Conservation (phyloP, 768 basidiomycete genomes). For the Suillus paluster region DNA sequence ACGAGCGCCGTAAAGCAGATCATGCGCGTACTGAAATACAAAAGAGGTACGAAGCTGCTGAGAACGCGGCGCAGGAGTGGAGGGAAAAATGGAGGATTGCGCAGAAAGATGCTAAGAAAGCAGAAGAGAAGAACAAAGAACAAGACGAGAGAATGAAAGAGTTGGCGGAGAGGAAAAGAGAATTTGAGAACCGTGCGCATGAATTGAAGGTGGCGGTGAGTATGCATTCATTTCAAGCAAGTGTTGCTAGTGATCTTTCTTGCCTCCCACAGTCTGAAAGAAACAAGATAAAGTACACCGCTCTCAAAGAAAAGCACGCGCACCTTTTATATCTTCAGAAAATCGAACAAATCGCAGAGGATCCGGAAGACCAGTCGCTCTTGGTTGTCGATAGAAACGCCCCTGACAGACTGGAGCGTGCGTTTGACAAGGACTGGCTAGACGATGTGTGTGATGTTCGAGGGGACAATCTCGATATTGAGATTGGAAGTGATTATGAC, state of each 20-base stretch:
- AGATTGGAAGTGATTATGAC: conserved; percentile 18
- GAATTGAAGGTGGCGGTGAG: conserved; percentile 28
- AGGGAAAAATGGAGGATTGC: background rate
- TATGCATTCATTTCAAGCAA: background rate
- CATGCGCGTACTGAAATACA: background rate
- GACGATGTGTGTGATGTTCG: conserved; percentile 32
- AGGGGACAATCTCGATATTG: conserved; percentile 25
- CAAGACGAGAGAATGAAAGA: background rate
- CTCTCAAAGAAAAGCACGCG: conserved; percentile 18
- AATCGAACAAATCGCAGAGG: background rate
- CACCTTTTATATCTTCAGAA: conserved; percentile 10
- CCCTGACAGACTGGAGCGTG: conserved; percentile 23
- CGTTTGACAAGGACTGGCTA: conserved; percentile 27
- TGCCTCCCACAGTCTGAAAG: conserved; percentile 20
- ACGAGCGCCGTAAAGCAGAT: background rate
- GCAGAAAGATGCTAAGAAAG: background rate
- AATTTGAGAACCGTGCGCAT: conserved; percentile 26
- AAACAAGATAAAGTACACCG: conserved; percentile 32
- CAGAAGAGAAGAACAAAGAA: background rate
- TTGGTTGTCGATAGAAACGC: conserved; percentile 33
- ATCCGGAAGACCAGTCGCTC: conserved; percentile 31
- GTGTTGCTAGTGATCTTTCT: conserved; percentile 5
- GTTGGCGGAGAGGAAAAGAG: conserved; percentile 22
- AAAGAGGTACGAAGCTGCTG: background rate
- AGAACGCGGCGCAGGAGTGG: background rate